Evolutionary conservation across 345 rosid species (phyloP).

Genomic region (Noccaea caerulescens): DNA sequence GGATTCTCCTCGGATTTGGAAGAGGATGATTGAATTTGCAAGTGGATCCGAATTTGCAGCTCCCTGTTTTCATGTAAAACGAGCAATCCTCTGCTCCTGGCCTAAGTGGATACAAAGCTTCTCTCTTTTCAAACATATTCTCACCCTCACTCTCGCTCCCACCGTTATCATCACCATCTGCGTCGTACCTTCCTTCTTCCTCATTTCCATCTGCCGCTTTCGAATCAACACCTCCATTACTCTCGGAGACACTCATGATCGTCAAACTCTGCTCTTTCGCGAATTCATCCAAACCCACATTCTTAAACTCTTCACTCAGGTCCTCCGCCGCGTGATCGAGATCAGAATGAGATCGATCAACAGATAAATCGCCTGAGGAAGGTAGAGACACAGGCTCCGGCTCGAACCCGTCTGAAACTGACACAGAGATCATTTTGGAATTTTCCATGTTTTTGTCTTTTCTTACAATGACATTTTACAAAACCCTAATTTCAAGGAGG

Average conservation of each 20-base stretch:
- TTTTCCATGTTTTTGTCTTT: slow-evolving; percentile 3
- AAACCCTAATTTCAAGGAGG: slow-evolving; percentile 40
- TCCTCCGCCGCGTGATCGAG: slow-evolving; percentile 41
- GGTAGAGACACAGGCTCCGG: slow-evolving; percentile 26
- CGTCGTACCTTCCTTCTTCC: neutral
- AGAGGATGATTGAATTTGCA: slow-evolving; percentile 95
- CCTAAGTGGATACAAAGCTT: slow-evolving; percentile 62
- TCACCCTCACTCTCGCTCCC: slow-evolving; percentile 35
- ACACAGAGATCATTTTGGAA: neutral
- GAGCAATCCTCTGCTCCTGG: slow-evolving; percentile 88
- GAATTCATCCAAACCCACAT: slow-evolving; percentile 45
- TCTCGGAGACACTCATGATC: slow-evolving; percentile 12
- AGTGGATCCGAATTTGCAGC: slow-evolving; percentile 77
- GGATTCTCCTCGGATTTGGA: slow-evolving; percentile 46
- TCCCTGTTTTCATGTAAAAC: slow-evolving; percentile 75
- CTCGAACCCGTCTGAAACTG: slow-evolving; percentile 10
- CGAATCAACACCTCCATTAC: slow-evolving; percentile 18
- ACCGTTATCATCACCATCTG: slow-evolving; percentile 11
- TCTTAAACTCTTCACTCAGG: slow-evolving; percentile 39
- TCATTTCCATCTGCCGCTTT: slow-evolving; percentile 2
- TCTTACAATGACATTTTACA: slow-evolving; percentile 32
- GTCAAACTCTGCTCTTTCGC: slow-evolving; percentile 6
- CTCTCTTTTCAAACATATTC: slow-evolving; percentile 19
- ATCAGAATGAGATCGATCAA: slow-evolving; percentile 45
- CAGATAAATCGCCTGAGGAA: slow-evolving; percentile 28